Evolutionary conservation across 169 alveolate genomes (phyloP).

Genomic region (Cryptosporidium tyzzeri): DNA sequence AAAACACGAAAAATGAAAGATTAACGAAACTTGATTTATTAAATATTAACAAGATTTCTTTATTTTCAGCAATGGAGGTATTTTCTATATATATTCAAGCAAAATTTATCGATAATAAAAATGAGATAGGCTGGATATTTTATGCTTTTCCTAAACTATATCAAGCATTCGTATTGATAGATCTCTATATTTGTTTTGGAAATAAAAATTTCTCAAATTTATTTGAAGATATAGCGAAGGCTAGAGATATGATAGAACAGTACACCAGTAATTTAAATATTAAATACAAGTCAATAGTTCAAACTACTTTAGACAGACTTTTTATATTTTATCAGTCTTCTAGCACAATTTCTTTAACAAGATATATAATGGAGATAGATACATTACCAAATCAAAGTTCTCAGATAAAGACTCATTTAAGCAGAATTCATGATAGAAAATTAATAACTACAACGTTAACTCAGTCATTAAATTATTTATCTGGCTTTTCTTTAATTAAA

Average conservation of each 20-base stretch:
- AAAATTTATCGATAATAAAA: background rate
- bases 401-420: conserved; percentile 36
- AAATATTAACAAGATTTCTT: background rate
- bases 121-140: conserved; percentile 36
- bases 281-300: background rate
- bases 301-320: conserved; percentile 15
- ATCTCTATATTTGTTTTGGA: conserved; percentile 20
- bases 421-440: conserved; percentile 21
- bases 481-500: conserved; percentile 5
- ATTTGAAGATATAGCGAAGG: background rate
- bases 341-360: conserved; percentile 24
- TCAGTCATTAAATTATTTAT: conserved; percentile 34
- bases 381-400: conserved; percentile 31
- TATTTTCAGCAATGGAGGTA: background rate
- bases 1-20: background rate
- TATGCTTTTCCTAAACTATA: conserved; percentile 14
- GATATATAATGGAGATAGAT: conserved; percentile 61
- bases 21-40: background rate
- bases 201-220: background rate
- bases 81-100: background rate
- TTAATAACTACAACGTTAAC: conserved; percentile 31
- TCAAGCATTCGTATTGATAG: conserved; percentile 3
- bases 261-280: background rate
- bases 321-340: conserved; percentile 24
- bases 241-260: background rate